Base-by-base conservation (phyloP, 1,284 basidiomycete species). In the Cryptococcus sp. region DNA sequence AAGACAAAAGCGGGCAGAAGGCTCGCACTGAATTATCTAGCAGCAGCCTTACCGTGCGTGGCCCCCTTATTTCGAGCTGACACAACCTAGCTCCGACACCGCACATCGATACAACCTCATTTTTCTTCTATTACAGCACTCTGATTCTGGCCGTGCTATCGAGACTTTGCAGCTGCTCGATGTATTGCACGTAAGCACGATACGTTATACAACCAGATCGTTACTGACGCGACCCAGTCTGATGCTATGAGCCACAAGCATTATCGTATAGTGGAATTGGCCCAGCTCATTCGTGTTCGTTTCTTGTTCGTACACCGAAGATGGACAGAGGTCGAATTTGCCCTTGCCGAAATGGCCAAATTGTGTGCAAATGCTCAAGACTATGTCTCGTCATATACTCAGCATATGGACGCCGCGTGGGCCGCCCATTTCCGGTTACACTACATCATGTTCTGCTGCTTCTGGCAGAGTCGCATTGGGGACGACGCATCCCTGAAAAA, bases 401-500 rank as follows among this genome's bases (percentile, higher is more conserved):
- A 34, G 4, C 15, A 23, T 3, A 30, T 48, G 32, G 23, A 5
- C 11, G 3, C 35, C n/a, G 38, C n/a, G 10, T 47, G 49, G 42
- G 15, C 10, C 6, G 30, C 30, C 6, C 33, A 52, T 32, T 47
- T 41, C 6, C 23, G 14, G 42, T 34, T 65, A 5, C 72, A 74
- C 37, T 70, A 59, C 53, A 50, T 67, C 32, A 56, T 65, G 10
- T 47, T 71, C 23, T 56, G 58, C 10, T 50, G 58, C 13, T 55
- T 75, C 1, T 69, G 64, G 59, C 59, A 68, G 43, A 69, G 71
- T 4, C 66, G 73, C 4, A 49, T 56, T 6, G 73, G 68, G 2
- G 56, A 69, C 30, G 66, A 70, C 49, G 42, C 31, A 3, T 38
- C 33, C 7, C 62, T 60, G 5, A 70, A 63, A 50, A 23, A 13